These are phyloP conservation scores for Ustilago cynodontis DNA, from an alignment of 1,284 basidiomycete genomes.

Conservation along the genomic window DNA sequence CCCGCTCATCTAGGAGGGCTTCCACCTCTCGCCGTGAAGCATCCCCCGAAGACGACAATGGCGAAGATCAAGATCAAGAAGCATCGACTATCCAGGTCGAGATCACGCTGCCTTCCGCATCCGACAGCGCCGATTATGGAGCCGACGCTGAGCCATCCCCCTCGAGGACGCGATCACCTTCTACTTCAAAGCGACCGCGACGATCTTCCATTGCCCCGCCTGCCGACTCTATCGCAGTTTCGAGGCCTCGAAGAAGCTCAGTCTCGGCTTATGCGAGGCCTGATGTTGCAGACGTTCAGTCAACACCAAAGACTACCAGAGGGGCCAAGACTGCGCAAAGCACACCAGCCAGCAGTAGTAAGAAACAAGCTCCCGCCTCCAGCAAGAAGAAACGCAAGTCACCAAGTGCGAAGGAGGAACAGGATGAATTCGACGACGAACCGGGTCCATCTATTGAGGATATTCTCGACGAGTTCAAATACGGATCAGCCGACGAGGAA, in stretches of 20 bases:
- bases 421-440: constrained; percentile 9
- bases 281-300: not conserved
- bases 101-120: constrained; percentile 16
- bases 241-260: constrained; percentile 26
- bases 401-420: not conserved
- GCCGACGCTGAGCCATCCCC: constrained; percentile 5
- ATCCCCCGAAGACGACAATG: not conserved
- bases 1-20: not conserved
- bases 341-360: constrained; percentile 7
- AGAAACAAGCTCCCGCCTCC: constrained; percentile 11
- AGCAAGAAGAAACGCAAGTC: constrained; percentile 27
- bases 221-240: constrained; percentile 17
- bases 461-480: constrained; percentile 19
- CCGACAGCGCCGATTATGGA: constrained; percentile 3
- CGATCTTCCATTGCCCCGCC: constrained; percentile 9
- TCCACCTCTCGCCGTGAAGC: constrained; percentile 3
- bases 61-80: not conserved
- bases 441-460: constrained; percentile 12
- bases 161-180: not conserved
- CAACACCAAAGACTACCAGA: constrained; percentile 11
- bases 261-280: constrained; percentile 4
- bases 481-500: not conserved
- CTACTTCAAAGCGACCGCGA: constrained; percentile 18
- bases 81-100: constrained; percentile 12
- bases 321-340: constrained; percentile 1